Evolutionary conservation across 306 rosid genomes (phyloP), one percentile per base, ranked within the genome.

Genomic region (Begonia fuchsioides): DNA sequence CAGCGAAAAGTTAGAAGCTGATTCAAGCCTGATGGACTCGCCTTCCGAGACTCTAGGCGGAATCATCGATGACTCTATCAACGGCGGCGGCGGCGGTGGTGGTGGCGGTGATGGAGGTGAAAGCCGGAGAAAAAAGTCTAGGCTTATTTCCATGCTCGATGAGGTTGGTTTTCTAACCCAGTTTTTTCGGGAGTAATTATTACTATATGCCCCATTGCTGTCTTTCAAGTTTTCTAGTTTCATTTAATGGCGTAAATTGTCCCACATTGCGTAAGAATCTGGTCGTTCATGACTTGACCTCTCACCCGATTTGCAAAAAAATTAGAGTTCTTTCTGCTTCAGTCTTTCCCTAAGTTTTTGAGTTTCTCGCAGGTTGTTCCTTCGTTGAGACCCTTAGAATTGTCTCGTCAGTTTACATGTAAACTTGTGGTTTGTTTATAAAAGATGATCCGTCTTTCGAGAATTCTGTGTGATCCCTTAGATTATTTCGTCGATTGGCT

Each of bases 111-210:
- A 49, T 20, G 72, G 71, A 0, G 72, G 58, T 15, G 83, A 66
- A 16, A 43, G 58, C 40, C 59, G 76, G 38, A 65, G 65, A 39
- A 74, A 69, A 49, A 81, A 81, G 63, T 82, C 88, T 0, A 74
- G 77, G 49, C 61, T 86, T 20, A 57, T 81, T 53, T 69, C 79
- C 3, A 72, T 86, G 93, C 93, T 86, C 4, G 86, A 81, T 45
- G 96, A 81, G 96, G 96, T 86, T 61, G 11, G 49, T 49, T 5
- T n/a, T 26, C 35, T 26, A 26, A 26, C 35, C 35, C 92, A 18
- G 75, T 68, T 61, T n/a, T n/a, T n/a, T n/a, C n/a, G 16, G 63
- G 9, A 13, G 13, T 12, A 43, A 44, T 55, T 55, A 61, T 59
- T 43, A 38, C 60, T 19, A 38, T 15, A n/a, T 20, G 12, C n/a